These are phyloP conservation scores for Cystobasidium onofrii DNA, from an alignment of 768 basidiomycete species.

Conservation along the genomic window DNA sequence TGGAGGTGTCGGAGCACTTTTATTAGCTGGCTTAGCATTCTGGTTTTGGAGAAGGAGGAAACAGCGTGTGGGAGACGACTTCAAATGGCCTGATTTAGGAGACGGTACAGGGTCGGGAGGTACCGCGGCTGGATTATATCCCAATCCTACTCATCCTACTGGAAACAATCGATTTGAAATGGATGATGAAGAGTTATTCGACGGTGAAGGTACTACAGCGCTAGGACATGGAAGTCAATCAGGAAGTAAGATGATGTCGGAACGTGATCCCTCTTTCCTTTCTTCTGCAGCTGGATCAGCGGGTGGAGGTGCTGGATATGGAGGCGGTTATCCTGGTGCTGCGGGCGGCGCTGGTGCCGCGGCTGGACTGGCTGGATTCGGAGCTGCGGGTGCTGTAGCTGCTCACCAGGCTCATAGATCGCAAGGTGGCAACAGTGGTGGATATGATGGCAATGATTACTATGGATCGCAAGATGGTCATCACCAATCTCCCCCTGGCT, in stretches of 20 bases:
- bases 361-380: constrained; percentile 8
- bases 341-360: background rate
- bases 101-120: constrained; percentile 27
- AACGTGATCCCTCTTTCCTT: constrained; percentile 26
- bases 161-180: constrained; percentile 30
- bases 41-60: constrained; percentile 16
- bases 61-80: constrained; percentile 20
- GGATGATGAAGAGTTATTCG: constrained; percentile 28
- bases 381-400: constrained; percentile 8
- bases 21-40: constrained; percentile 2
- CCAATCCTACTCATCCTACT: constrained; percentile 25
- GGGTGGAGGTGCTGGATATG: constrained; percentile 11
- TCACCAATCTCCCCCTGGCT: background rate
- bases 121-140: constrained; percentile 15
- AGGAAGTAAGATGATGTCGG: constrained; percentile 23
- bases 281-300: constrained; percentile 24
- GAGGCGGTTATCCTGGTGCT: constrained; percentile 4
- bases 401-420: background rate
- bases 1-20: background rate
- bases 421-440: background rate
- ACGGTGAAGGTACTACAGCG: constrained; percentile 2
- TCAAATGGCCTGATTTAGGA: constrained; percentile 30
- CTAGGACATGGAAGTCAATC: background rate
- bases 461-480: constrained; percentile 21
- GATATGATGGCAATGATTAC: background rate